Evolutionary conservation across 2,329 filamentous ascomycete species (phyloP).

Genomic region (Microsporum audouinii): DNA sequence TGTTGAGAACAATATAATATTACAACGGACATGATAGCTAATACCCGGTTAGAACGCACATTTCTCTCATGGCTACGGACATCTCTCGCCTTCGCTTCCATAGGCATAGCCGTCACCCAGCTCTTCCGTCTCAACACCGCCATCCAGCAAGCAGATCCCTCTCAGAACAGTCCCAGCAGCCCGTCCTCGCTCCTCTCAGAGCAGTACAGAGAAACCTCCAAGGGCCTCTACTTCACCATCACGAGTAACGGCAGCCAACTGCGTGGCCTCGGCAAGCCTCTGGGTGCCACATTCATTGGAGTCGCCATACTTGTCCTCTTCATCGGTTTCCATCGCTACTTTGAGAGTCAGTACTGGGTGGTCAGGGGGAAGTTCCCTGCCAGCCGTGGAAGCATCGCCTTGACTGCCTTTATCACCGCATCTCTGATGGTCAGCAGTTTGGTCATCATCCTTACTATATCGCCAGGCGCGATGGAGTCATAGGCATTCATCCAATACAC

Average conservation of each 20-base stretch:
- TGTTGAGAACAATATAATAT: constrained; percentile 9
- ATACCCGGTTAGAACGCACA: constrained; percentile 44
- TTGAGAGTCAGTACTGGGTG: constrained; percentile 57
- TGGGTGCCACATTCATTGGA: constrained; percentile 54
- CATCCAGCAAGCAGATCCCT: constrained; percentile 19
- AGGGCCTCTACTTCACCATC: constrained; percentile 14
- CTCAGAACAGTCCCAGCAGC: constrained; percentile 14
- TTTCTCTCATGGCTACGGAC: constrained; percentile 58
- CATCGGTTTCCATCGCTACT: constrained; percentile 54
- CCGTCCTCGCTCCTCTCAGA: constrained; percentile 15
- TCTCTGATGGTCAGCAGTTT: constrained; percentile 48
- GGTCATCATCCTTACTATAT: constrained; percentile 48
- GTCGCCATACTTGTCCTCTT: constrained; percentile 50
- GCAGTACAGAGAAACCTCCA: constrained; percentile 16
- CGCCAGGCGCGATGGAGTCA: constrained; percentile 26
- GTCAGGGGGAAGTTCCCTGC: constrained; percentile 56
- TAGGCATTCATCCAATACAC: neutral
- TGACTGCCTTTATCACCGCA: constrained; percentile 46
- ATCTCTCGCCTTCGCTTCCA: constrained; percentile 53
- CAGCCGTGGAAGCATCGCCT: constrained; percentile 48
- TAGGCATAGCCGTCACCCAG: constrained; percentile 55
- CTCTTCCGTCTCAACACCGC: constrained; percentile 53
- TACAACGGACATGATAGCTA: neutral
- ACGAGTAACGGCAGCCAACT: constrained; percentile 23
- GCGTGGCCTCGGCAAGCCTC: constrained; percentile 46